A percentile compares a stretch with the other conserved stretches of the same genome.
These are phyloP conservation scores for Piloderma croceum DNA, from an alignment of 768 basidiomycete species.

Conservation along the genomic window DNA sequence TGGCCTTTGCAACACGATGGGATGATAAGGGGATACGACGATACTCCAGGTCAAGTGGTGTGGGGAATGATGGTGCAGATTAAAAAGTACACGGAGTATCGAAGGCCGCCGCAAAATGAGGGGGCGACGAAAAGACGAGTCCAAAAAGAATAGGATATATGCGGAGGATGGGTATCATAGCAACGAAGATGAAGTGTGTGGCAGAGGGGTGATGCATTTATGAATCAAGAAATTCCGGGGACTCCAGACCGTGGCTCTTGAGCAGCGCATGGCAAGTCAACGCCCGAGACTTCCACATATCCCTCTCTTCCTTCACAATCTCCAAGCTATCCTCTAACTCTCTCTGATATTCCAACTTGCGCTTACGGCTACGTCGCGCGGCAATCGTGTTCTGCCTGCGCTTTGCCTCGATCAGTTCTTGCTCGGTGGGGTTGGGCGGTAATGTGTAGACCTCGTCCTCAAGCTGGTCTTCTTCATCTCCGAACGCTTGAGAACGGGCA, in stretches of 20 bases:
- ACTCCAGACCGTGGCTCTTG: conserved; percentile 50
- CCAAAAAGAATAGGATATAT: conserved; percentile 12
- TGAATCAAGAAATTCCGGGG: conserved; percentile 40
- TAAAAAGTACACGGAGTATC: conserved; percentile 36
- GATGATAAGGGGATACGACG: conserved; percentile 44
- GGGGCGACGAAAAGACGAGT: conserved; percentile 11
- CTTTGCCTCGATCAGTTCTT: conserved; percentile 72
- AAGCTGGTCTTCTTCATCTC: conserved; percentile 48
- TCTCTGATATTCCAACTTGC: conserved; percentile 66
- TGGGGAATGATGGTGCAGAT: conserved; percentile 29
- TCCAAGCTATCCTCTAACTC: conserved; percentile 56
- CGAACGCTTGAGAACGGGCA: conserved; percentile 41
- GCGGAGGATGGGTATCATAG: conserved; percentile 18
- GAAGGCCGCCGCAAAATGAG: conserved; percentile 25
- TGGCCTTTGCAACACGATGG: background rate
- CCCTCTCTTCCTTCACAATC: conserved; percentile 49
- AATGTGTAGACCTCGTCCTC: conserved; percentile 36
- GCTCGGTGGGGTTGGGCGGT: conserved; percentile 43
- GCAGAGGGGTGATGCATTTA: conserved; percentile 14
- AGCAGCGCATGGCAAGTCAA: conserved; percentile 44
- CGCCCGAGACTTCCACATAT: conserved; percentile 58
- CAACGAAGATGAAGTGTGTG: conserved; percentile 9
- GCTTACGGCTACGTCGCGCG: conserved; percentile 70
- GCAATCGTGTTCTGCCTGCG: conserved; percentile 82
- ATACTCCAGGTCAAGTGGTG: conserved; percentile 46